Conservation (phyloP, 441 rosid genomes). For the Syzygium syzygioides region DNA sequence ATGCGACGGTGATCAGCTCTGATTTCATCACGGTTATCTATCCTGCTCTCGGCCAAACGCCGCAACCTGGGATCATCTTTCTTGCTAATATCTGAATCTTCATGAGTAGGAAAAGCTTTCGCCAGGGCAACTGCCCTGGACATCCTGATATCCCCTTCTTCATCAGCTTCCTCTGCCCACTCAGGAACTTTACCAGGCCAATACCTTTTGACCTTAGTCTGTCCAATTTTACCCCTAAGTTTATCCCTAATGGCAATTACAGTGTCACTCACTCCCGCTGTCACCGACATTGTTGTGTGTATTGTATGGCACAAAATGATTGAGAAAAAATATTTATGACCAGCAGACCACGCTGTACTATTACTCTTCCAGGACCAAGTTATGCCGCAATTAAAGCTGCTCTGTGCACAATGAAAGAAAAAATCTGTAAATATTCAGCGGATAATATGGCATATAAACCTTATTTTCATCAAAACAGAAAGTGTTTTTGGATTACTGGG, state of each 20-base stretch:
- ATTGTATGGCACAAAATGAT: background rate
- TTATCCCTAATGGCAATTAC: conserved; percentile 54
- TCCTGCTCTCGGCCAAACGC: conserved; percentile 67
- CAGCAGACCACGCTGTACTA: background rate
- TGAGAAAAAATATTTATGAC: background rate
- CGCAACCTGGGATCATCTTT: conserved; percentile 83
- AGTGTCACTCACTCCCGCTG: conserved; percentile 52
- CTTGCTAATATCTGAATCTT: conserved; percentile 28
- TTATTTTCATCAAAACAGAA: background rate
- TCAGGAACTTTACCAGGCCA: conserved; percentile 96
- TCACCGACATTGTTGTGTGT: conserved; percentile 53
- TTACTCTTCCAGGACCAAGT: background rate
- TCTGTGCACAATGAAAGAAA: background rate
- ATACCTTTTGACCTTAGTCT: conserved; percentile 77
- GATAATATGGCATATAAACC: background rate
- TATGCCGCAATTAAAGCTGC: background rate
- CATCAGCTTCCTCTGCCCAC: conserved; percentile 80
- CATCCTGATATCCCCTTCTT: conserved; percentile 69
- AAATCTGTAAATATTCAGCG: background rate
- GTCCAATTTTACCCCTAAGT: conserved; percentile 72
- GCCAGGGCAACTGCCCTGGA: conserved; percentile 45
- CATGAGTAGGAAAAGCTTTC: conserved; percentile 53
- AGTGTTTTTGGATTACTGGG: background rate
- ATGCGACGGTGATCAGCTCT: conserved; percentile 84
- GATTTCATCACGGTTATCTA: conserved; percentile 70